These are phyloP conservation scores for Coprinopsis cinerea DNA, from an alignment of 768 basidiomycete species.

Conservation along the genomic window DNA sequence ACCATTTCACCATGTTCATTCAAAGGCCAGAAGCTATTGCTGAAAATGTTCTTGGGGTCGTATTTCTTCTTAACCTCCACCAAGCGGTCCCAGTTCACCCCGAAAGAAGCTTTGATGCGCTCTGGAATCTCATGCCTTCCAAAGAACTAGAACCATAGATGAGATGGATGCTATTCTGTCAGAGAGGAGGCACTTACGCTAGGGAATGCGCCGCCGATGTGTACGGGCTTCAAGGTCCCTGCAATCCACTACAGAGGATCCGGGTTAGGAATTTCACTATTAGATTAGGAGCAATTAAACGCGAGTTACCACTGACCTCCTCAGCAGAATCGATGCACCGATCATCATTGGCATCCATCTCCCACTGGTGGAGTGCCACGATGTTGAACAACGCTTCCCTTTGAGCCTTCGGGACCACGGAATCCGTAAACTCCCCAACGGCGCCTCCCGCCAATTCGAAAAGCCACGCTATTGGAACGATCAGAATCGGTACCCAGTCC, in stretches of 20 bases:
- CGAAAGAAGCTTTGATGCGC: slow-evolving; percentile 63
- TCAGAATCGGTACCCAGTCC: neutral
- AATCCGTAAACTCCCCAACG: slow-evolving; percentile 64
- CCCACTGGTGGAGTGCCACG: slow-evolving; percentile 91
- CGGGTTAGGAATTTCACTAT: no score
- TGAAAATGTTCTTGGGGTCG: slow-evolving; percentile 74
- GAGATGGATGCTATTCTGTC: slow-evolving; percentile 8
- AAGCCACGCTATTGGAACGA: slow-evolving; percentile 65
- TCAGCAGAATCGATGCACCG: slow-evolving; percentile 80
- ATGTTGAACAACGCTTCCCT: slow-evolving; percentile 81
- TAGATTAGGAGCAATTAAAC: slow-evolving; percentile 5
- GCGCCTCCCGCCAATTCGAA: slow-evolving; percentile 89
- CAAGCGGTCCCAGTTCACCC: slow-evolving; percentile 69
- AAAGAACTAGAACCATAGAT: slow-evolving; percentile 49
- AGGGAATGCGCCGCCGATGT: slow-evolving; percentile 77
- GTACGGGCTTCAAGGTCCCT: slow-evolving; percentile 62
- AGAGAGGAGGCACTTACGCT: slow-evolving; percentile 48
- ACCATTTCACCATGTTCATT: slow-evolving; percentile 49
- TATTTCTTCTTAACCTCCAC: slow-evolving; percentile 66
- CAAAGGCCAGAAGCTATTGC: slow-evolving; percentile 77
- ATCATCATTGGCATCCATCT: slow-evolving; percentile 74
- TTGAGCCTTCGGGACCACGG: slow-evolving; percentile 70
- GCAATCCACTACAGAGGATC: slow-evolving; percentile 82
- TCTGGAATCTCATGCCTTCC: slow-evolving; percentile 61
- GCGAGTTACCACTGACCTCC: slow-evolving; percentile 41